phyloP scores from a whole-genome alignment of 495 filamentous ascomycete species.

The Penicillium subrubescens region DNA sequence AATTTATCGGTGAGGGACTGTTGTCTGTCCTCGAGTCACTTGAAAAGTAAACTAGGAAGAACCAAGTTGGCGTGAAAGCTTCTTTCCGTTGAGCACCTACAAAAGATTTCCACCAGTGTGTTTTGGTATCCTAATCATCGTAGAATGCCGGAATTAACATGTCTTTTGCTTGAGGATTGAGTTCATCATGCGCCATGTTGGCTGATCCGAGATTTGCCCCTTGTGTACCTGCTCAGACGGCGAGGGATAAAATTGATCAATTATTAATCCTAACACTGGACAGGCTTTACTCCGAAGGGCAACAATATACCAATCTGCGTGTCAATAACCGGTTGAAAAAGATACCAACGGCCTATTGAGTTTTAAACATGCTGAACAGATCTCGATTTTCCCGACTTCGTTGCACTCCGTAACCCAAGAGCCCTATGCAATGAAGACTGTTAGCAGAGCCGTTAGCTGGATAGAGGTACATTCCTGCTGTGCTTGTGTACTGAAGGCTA shows the following conservation, averaged over 20 bases:
- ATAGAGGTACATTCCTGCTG: neutral
- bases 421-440: neutral
- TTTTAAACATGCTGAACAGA: slow-evolving; percentile 6
- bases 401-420: slow-evolving; percentile 5
- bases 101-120: neutral
- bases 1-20: neutral
- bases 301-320: neutral
- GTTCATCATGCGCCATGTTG: neutral
- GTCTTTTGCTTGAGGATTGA: no score
- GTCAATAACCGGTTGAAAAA: slow-evolving; percentile 1
- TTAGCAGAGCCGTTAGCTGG: neutral
- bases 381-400: neutral
- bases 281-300: neutral
- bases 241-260: no score
- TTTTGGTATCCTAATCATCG: neutral
- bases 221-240: neutral
- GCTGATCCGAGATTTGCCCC: neutral
- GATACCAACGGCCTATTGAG: slow-evolving; percentile 1
- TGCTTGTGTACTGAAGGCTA: neutral
- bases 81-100: neutral
- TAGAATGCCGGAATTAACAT: no score
- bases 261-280: neutral
- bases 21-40: neutral
- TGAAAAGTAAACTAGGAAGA: neutral
- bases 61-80: neutral